Evolutionary conservation across 352 stramenopile genomes (phyloP), one percentile per base, ranked within the genome.

Genomic region (Globisporangium nunn): DNA sequence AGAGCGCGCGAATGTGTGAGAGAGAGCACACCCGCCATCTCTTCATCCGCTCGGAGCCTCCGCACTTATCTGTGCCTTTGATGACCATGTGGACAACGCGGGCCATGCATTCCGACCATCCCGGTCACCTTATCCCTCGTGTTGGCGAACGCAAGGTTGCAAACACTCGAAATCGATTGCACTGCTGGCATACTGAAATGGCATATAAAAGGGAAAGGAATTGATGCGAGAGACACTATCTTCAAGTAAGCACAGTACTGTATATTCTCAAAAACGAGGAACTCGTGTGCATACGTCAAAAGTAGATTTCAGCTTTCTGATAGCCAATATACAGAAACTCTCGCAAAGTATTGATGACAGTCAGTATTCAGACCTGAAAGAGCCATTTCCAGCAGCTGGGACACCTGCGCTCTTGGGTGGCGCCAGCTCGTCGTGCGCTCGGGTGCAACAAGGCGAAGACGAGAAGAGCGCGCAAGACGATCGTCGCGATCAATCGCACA

Each of bases 41-140:
- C 37, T 43, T 43, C 37, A 43, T 17, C 10, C 37, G 12, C 53
- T 55, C 29, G 23, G 43, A 28, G 14, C 43, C 43, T 48, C 43
- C n/a, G 43, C 43, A 48, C 43, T 48, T 48, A 48, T 48, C 43
- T 48, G 43, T 5, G 43, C 43, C 17, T 29, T n/a, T 4, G 37
- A 45, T 23, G 39, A 14, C 57, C 57, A 62, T 57, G 49, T 57
- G 57, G 59, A 52, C 37, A 28, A 6, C 6, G 44, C 14, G 45
- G 33, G 15, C 30, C 23, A 41, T 52, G 43, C 43, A 3, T n/a
- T 48, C 43, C 43, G 43, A 64, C 54, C 58, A 64, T 64, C 59
- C 52, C 54, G 14, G 33, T 54, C 48, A 61, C 59, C 59, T 64
- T 64, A 64, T 64, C 59, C 53, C 37, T 23, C 43, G 1, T 14